Evolutionary conservation across 2,329 filamentous ascomycete species (phyloP), one percentile per base, ranked within the genome.

Genomic region (Paraphaeosphaeria minitans): DNA sequence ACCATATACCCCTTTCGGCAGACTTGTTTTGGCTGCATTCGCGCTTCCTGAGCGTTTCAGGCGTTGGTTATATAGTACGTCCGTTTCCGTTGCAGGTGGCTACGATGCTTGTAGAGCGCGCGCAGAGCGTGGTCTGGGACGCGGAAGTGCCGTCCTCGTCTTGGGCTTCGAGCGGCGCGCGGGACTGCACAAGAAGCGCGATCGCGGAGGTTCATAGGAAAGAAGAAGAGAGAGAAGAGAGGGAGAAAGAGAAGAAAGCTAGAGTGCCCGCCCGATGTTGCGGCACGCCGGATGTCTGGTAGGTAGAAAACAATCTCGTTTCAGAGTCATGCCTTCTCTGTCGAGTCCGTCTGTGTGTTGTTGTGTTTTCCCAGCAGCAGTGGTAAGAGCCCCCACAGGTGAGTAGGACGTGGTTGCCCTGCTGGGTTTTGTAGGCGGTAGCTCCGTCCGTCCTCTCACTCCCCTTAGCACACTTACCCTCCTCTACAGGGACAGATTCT

Each of bases 1-100:
- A 62, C 67, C 67, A 70, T 74, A 74, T 74, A 74, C 71, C 71
- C 65, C 66, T 66, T 63, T 66, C 60, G 60, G 57, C 58, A 61
- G 48, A 55, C 56, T 65, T 60, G 50, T 59, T 59, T 57, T 59
- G 49, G 53, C 35, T 54, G 61, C 64, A 57, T 59, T 52, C 35
- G 41, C 55, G 47, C 39, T 54, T 58, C 47, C 46, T 52, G 53
- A 50, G 51, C 57, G 31, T 62, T 56, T 16, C 46, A 27, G n/a
- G 56, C 61, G 62, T 45, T 22, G 22, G 52, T 52, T 64, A 60
- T 63, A 66, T 61, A 63, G 58, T 60, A 57, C 55, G 43, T 55
- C 52, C 37, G 52, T 60, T 62, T 46, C 27, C 57, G 50, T 60
- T 55, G 70, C 59, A 69, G 68, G 60, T 59, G 53, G 59, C 60